Evolutionary conservation across 495 filamentous ascomycete genomes (phyloP).

Genomic region (Penicillium ucsense): DNA sequence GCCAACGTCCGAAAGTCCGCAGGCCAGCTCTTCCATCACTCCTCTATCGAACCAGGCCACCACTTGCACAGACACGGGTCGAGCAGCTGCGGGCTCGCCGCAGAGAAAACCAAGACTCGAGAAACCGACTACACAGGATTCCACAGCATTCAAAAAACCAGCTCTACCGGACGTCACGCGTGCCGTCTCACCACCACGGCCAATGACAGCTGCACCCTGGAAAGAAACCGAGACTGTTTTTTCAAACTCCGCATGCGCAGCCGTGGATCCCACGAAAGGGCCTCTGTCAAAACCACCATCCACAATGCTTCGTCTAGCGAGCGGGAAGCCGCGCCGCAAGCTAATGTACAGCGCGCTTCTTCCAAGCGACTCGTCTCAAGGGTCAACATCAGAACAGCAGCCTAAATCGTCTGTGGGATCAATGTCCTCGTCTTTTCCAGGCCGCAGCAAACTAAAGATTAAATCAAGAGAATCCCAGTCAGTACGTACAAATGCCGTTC

Average conservation of each 20-base stretch:
- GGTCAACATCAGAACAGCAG: neutral
- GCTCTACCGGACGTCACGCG: neutral
- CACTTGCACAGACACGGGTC: too few relatives aligned
- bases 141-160: neutral
- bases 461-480: slow-evolving; percentile 15
- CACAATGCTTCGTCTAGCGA: slow-evolving; percentile 21
- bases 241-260: too few relatives aligned
- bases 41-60: too few relatives aligned
- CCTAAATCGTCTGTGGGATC: too few relatives aligned
- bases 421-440: slow-evolving; percentile 1
- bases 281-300: slow-evolving; percentile 7
- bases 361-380: slow-evolving; percentile 13
- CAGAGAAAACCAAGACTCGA: neutral
- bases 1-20: too few relatives aligned
- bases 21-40: too few relatives aligned
- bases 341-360: slow-evolving; percentile 39
- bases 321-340: slow-evolving; percentile 34
- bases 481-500: slow-evolving; percentile 18
- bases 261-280: neutral
- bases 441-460: slow-evolving; percentile 1
- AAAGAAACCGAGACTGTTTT: neutral
- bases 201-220: neutral
- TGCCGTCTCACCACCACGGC: neutral
- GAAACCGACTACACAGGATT: neutral
- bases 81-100: neutral